These are phyloP conservation scores for Penicillium aurantiogriseum DNA, from an alignment of 2,329 filamentous ascomycete species.

Conservation along the genomic window DNA sequence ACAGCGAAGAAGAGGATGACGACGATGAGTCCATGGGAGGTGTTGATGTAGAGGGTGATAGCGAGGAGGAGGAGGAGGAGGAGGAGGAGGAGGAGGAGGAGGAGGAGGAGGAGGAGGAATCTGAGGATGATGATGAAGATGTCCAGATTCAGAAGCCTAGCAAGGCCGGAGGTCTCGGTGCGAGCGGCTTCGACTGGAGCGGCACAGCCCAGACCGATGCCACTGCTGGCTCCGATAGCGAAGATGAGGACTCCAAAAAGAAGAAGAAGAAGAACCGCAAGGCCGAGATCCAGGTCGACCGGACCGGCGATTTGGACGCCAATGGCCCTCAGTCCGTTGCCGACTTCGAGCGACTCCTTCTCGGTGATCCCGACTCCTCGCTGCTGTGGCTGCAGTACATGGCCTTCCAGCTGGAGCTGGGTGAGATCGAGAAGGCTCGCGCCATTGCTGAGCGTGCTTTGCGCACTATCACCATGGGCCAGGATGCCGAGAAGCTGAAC, in stretches of 20 bases:
- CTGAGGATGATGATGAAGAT: slow-evolving; percentile 39
- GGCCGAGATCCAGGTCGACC: slow-evolving; percentile 77
- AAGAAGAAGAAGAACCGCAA: slow-evolving; percentile 76
- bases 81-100: too few relatives aligned
- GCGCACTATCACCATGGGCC: slow-evolving; percentile 83
- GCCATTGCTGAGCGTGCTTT: slow-evolving; percentile 88
- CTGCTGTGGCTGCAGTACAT: slow-evolving; percentile 95
- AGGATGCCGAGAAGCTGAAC: slow-evolving; percentile 90
- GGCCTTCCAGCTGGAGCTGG: slow-evolving; percentile 94
- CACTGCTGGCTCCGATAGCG: slow-evolving; percentile 51
- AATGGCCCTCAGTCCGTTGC: slow-evolving; percentile 84
- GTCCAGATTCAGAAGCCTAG: slow-evolving; percentile 41
- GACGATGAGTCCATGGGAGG: slow-evolving; percentile 43
- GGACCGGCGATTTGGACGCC: slow-evolving; percentile 85
- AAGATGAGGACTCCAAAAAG: slow-evolving; percentile 44
- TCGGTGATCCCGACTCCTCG: slow-evolving; percentile 91
- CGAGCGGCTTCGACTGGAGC: slow-evolving; percentile 84
- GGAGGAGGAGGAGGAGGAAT: slow-evolving; percentile 40
- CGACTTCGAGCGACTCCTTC: slow-evolving; percentile 89
- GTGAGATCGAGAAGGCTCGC: slow-evolving; percentile 82
- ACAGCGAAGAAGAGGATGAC: slow-evolving; percentile 35
- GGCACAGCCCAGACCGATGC: slow-evolving; percentile 61
- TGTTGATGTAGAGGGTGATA: slow-evolving; percentile 45
- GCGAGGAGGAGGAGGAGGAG: slow-evolving; percentile 42
- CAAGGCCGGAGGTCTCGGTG: slow-evolving; percentile 60